Evolutionary conservation across 805 yeast genomes (phyloP).

Genomic region (Blastobotrys robertii): DNA sequence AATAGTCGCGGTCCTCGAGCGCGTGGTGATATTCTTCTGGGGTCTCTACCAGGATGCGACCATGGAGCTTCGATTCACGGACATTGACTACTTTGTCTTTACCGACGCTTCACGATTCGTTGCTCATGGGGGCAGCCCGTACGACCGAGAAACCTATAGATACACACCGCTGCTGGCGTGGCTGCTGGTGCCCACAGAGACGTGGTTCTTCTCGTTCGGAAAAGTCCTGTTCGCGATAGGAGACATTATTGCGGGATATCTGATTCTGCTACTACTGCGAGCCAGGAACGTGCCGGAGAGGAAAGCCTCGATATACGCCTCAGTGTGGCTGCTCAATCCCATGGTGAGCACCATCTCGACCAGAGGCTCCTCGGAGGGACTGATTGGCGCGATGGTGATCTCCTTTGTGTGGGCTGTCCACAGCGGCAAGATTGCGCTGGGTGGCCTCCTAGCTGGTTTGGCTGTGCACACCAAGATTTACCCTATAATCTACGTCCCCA

Average conservation of each 20-base stretch:
- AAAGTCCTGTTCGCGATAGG: conserved; percentile 67
- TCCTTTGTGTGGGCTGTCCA: conserved; percentile 40
- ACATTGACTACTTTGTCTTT: conserved; percentile 88
- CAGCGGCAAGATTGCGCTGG: conserved; percentile 28
- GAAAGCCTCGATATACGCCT: conserved; percentile 36
- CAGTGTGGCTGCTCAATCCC: conserved; percentile 86
- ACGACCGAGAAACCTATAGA: conserved; percentile 75
- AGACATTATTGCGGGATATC: conserved; percentile 71
- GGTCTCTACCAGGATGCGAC: conserved; percentile 81
- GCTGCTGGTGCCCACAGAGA: conserved; percentile 62
- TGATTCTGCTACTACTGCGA: conserved; percentile 39
- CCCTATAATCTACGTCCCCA: conserved; percentile 81
- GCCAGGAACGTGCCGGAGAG: conserved; percentile 21
- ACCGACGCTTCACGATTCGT: conserved; percentile 83
- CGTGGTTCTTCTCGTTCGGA: conserved; percentile 51
- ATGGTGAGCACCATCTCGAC: conserved; percentile 91
- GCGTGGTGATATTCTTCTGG: conserved; percentile 59
- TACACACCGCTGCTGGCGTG: conserved; percentile 89
- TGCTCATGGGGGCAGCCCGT: conserved; percentile 59
- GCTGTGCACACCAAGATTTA: conserved; percentile 86
- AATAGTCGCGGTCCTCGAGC: conserved; percentile 22
- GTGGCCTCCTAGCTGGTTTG: conserved; percentile 50
- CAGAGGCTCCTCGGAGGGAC: conserved; percentile 87
- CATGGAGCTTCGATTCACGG: conserved; percentile 80
- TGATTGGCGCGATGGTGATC: conserved; percentile 70